Evolutionary conservation across 148 eudicot species (phyloP).

Genomic region (Silene latifolia): DNA sequence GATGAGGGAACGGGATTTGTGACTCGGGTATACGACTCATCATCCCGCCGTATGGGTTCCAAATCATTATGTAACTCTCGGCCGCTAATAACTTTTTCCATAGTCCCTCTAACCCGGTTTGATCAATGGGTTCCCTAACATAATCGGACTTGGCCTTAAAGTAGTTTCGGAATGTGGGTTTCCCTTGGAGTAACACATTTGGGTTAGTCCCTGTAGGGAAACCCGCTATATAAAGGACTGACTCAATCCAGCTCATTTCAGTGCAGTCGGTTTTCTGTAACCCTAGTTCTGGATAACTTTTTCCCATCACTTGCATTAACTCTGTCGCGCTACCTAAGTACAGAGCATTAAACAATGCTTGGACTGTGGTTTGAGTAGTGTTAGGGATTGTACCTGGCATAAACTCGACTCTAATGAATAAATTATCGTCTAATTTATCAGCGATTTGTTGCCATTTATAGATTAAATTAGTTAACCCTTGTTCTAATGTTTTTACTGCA

Average conservation of each 20-base stretch:
- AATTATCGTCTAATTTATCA: constrained; percentile 33
- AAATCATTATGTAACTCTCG: constrained; percentile 29
- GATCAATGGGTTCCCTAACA: constrained; percentile 34
- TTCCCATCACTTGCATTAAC: constrained; percentile 21
- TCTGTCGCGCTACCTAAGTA: constrained; percentile 33
- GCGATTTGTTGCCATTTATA: constrained; percentile 37
- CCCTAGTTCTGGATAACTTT: constrained; percentile 35
- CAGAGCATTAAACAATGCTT: constrained; percentile 31
- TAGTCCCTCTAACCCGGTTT: constrained; percentile 32
- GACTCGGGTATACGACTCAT: constrained; percentile 33
- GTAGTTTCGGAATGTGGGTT: constrained; percentile 19
- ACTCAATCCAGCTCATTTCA: constrained; percentile 45
- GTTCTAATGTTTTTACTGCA: constrained; percentile 23
- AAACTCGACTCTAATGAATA: constrained; percentile 35
- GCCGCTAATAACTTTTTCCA: constrained; percentile 23
- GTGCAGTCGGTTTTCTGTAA: constrained; percentile 24
- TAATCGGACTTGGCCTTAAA: constrained; percentile 45
- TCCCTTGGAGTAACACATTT: constrained; percentile 30
- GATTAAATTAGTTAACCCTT: constrained; percentile 27
- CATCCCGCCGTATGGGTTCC: constrained; percentile 46
- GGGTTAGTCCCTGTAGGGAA: constrained; percentile 22
- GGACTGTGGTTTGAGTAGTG: constrained; percentile 27
- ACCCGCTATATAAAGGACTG: constrained; percentile 31
- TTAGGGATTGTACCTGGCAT: constrained; percentile 24
- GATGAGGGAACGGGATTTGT: constrained; percentile 35